phyloP scores from a whole-genome alignment of 2,329 filamentous ascomycete species.

The Calonectria hawksworthii region DNA sequence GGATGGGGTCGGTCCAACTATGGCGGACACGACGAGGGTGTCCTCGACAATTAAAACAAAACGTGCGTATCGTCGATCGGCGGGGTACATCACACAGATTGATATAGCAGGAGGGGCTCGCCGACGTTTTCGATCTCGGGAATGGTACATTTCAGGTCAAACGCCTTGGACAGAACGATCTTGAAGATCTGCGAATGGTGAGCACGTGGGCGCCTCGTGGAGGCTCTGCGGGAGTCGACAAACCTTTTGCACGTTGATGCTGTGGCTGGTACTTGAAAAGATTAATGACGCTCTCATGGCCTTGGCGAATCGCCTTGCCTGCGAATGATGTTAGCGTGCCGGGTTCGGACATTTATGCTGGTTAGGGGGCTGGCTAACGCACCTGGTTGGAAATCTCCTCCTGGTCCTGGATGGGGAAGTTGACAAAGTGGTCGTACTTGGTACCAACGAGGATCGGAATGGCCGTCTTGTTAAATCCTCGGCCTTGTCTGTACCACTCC shows the following conservation, averaged over 20 bases:
- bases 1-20: conserved; percentile 1
- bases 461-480: conserved; percentile 99
- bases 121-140: conserved; percentile 99
- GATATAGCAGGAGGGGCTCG: conserved; percentile 94
- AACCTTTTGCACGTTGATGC: conserved; percentile 99
- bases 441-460: conserved; percentile 98
- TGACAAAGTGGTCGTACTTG: conserved; percentile 99
- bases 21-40: conserved; percentile 7
- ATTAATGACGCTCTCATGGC: conserved; percentile 98
- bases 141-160: conserved; percentile 98
- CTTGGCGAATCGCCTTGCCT: conserved; percentile 96
- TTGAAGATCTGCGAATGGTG: conserved; percentile 87
- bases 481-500: conserved; percentile 98
- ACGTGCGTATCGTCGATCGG: conserved; percentile 15
- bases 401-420: conserved; percentile 96
- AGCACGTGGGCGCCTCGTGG: conserved; percentile 25
- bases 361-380: conserved; percentile 36
- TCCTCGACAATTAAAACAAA: conserved; percentile 22
- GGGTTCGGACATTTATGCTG: neutral
- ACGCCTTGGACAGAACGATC: conserved; percentile 98
- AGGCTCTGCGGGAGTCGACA: conserved; percentile 38
- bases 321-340: conserved; percentile 25
- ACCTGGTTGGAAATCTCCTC: conserved; percentile 99
- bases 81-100: conserved; percentile 62
- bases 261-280: conserved; percentile 98